Base-by-base conservation (phyloP, 495 filamentous ascomycete species). In the Penicillium canariense region DNA sequence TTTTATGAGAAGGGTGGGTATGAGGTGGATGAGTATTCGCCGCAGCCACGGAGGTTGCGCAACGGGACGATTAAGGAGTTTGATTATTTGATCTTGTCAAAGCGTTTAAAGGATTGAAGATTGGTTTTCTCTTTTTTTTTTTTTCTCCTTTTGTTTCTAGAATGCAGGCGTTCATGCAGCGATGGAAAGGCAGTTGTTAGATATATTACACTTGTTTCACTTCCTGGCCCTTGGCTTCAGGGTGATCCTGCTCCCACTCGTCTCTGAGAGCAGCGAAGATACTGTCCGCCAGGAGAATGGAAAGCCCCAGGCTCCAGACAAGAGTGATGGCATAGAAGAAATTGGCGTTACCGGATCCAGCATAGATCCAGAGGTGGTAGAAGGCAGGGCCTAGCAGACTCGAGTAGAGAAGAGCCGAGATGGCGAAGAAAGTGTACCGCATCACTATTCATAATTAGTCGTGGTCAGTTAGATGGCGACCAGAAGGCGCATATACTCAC, bases 271-370 rank as follows among this genome's bases (percentile, higher is more conserved):
- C 88, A 0, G 92, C 90, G 71, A 93, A 98, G 3, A 96, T 72
- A 42, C 85, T 78, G 65, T 98, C 94, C 8, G 85, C 88, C 0
- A 97, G 80, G 26, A 97, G 65, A 28, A 90, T 77, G 1, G 89
- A 91, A 34, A 91, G 77, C 0, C 90, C 94, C 3, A 98, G 72
- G 62, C 90, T 94, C 94, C 94, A 98, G 14, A 97, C 94, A 0
- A 98, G 80, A 4, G 94, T 98, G 65, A 98, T 97, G 62, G 94
- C 94, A 63, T 98, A 98, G 74, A 97, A 98, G 75, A 98, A 98
- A 68, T 98, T 98, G 35, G 94, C 94, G 64, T 98, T 98, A 27
- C 95, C 94, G 30, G 89, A 95, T 34, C 94, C 94, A 17, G 94
- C 95, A 65, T 98, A 98, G 56, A 97, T 96, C 94, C 94, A 98